Conservation (phyloP, 2,329 filamentous ascomycete genomes). For the Fusarium sp. region DNA sequence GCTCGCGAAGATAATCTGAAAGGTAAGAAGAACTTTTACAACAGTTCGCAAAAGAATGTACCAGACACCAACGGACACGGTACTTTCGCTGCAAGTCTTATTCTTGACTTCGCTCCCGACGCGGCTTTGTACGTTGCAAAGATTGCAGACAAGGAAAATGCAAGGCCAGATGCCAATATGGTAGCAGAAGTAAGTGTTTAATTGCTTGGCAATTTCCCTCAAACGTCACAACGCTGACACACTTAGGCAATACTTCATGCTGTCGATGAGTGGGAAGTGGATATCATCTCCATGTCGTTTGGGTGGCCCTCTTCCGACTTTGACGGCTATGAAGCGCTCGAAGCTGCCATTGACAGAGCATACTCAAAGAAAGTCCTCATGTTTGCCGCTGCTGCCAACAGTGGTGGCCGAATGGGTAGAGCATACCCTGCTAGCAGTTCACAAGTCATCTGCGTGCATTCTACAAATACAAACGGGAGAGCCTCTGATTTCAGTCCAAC, state of each 20-base stretch:
- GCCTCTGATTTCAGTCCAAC: constrained; percentile 27
- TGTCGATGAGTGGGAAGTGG: neutral
- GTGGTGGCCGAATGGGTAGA: constrained; percentile 1
- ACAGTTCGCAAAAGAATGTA: neutral
- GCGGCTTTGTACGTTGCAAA: neutral
- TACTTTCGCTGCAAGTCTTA: neutral
- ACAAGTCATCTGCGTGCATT: constrained; percentile 32
- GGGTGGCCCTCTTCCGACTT: constrained; percentile 15
- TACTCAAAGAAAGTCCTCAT: neutral
- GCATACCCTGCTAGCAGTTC: constrained; percentile 26
- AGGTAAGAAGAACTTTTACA: neutral
- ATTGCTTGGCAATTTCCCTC: no score
- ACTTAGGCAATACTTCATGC: neutral
- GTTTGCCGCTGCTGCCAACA: constrained; percentile 33
- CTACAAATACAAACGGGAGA: constrained; percentile 17
- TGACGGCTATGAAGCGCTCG: constrained; percentile 1
- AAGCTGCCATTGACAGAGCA: constrained; percentile 4
- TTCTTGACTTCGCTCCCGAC: neutral
- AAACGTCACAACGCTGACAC: no score
- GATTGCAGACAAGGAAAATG: neutral
- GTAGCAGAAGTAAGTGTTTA: neutral
- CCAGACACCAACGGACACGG: neutral
- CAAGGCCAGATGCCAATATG: neutral
- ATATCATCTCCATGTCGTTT: constrained; percentile 14
- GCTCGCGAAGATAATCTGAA: neutral